Evolutionary conservation across 2,329 filamentous ascomycete species (phyloP).

Genomic region (Claviceps quebecensis): DNA sequence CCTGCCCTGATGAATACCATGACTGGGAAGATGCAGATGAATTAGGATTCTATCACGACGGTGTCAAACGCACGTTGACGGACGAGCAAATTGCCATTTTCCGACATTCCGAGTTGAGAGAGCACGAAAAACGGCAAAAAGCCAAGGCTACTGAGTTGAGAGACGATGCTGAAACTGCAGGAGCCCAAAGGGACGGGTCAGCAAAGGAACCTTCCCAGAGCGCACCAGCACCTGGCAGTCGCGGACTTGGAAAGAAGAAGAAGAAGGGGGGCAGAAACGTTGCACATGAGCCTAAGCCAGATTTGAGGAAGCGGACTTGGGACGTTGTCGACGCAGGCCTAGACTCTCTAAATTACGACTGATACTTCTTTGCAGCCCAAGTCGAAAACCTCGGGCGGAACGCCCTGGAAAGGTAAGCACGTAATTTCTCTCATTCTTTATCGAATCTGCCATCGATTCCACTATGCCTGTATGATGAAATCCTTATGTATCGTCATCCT

Average conservation of each 20-base stretch:
- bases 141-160: constrained; percentile 10
- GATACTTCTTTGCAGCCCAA: constrained; percentile 13
- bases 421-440: constrained; percentile 6
- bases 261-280: constrained; percentile 24
- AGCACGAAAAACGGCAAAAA: constrained; percentile 42
- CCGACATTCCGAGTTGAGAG: constrained; percentile 72
- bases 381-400: background rate
- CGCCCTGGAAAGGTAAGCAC: constrained; percentile 9
- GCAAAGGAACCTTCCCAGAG: background rate
- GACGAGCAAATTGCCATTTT: constrained; percentile 87
- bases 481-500: constrained; percentile 84
- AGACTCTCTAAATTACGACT: constrained; percentile 46
- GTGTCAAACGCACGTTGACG: constrained; percentile 76
- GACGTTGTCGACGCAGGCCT: constrained; percentile 49
- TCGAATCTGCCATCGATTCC: background rate
- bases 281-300: constrained; percentile 38
- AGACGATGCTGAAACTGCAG: background rate
- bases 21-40: constrained; percentile 37
- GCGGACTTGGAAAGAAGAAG: constrained; percentile 21
- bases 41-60: constrained; percentile 76
- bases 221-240: background rate
- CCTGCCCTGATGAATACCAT: background rate
- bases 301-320: constrained; percentile 53
- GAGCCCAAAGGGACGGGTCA: background rate
- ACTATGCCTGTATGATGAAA: constrained; percentile 57